phyloP scores from a whole-genome alignment of 73 alveolate species.

The Paramecium pentaurelia region DNA sequence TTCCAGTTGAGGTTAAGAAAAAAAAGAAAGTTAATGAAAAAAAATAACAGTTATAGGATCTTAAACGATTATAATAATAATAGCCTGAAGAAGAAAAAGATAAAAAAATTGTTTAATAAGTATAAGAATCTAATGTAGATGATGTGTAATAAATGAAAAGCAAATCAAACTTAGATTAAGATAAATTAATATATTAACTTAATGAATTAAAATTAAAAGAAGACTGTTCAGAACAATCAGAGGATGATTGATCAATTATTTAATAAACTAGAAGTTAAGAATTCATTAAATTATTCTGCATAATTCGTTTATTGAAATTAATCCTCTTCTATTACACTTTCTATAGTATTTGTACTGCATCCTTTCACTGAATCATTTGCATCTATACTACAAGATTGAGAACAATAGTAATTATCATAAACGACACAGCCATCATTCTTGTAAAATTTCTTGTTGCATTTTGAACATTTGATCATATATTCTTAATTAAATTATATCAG shows the following conservation, averaged over 20 bases:
- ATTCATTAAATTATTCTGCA: conserved; percentile 45
- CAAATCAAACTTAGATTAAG: conserved; percentile 12
- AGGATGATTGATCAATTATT: conserved; percentile 31
- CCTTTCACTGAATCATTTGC: conserved; percentile 12
- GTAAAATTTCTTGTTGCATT: conserved; percentile 4
- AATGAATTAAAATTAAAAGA: conserved; percentile 10
- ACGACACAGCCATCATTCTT: conserved; percentile 36
- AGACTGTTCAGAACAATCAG: conserved; percentile 2
- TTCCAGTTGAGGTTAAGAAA: not conserved
- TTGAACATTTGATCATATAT: conserved; percentile 13
- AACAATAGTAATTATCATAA: conserved; percentile 35
- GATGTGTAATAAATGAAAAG: not conserved
- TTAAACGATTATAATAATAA: not conserved
- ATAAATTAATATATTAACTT: not conserved
- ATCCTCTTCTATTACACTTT: conserved; percentile 1
- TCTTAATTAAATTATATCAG: not conserved
- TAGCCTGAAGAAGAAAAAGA: not conserved
- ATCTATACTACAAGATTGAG: not conserved
- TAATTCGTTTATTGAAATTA: not conserved
- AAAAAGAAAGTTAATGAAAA: not conserved
- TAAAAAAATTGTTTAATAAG: not conserved
- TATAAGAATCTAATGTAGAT: not conserved
- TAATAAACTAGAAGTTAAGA: conserved; percentile 26
- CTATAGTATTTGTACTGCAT: conserved; percentile 43
- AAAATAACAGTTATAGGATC: not conserved